Percentiles rank a stretch among this genome's conserved stretches.
Evolutionary conservation across 179 eudicot genomes (phyloP).

Genomic region (Silene coronaria): DNA sequence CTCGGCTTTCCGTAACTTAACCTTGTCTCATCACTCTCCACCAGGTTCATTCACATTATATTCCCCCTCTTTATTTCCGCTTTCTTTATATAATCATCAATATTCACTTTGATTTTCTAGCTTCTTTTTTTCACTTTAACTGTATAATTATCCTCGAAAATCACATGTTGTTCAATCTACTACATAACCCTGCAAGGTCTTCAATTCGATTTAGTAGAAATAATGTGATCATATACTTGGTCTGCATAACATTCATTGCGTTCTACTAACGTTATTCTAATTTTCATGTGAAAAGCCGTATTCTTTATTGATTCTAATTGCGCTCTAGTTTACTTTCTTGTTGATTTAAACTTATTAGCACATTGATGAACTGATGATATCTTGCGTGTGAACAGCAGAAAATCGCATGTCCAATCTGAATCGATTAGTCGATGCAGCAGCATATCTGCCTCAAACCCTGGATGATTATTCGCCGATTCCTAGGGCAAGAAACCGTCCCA

Average conservation of each 20-base stretch:
- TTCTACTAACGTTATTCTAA: too few relatives aligned
- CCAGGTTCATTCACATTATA: background rate
- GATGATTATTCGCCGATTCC: background rate
- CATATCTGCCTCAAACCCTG: background rate
- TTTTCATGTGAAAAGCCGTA: background rate
- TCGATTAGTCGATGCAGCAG: background rate
- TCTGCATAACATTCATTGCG: too few relatives aligned
- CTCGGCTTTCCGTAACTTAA: conserved; percentile 1
- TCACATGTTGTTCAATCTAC: too few relatives aligned
- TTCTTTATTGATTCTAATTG: background rate
- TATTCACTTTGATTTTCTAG: background rate
- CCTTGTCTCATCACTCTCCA: background rate
- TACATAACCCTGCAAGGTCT: too few relatives aligned
- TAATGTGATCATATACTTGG: too few relatives aligned
- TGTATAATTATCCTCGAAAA: too few relatives aligned
- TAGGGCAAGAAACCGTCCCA: background rate
- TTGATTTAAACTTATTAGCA: too few relatives aligned
- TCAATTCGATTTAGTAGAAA: too few relatives aligned
- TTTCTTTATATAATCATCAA: background rate
- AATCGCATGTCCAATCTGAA: background rate
- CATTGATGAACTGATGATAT: too few relatives aligned
- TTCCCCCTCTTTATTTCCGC: background rate
- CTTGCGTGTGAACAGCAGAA: background rate
- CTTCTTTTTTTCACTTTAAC: background rate
- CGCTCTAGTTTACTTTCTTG: background rate